Base-by-base conservation (phyloP, 208 protist genomes). In the Trypanosomatidae sp. region DNA sequence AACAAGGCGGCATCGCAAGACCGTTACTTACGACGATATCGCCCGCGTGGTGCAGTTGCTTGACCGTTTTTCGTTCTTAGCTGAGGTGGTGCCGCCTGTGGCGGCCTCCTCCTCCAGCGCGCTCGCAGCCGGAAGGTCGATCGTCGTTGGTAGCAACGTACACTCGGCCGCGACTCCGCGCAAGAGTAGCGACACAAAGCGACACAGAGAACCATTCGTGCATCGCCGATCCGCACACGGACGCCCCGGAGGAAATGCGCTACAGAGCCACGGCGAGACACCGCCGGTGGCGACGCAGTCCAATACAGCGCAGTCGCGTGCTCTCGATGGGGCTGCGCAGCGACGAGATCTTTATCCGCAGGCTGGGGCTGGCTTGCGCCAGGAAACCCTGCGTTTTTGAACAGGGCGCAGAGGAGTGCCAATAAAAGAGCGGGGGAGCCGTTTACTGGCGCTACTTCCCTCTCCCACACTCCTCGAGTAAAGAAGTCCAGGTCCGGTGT, bases 41-140 rank as follows among this genome's bases (percentile, higher is more conserved):
- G 82, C 87, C 0, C 80, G 79, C 44, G 81, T 86, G 41, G 86
- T 82, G 41, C 82, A 85, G 53, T 62, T 91, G 67, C 82, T 85
- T 69, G 91, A 96, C 59, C 87, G 89, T 19, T 96, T 90, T 60
- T 81, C 89, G 0, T 96, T 83, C 62, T 52, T 94, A 9, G 28
- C 80, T 0, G 86, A 90, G 8, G 73, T 93, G 13, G 68, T 94
- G 64, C 91, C 91, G 28, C 78, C 81, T 0, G 59, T 74, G 33
- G 43, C 64, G 3, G 22, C 69, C 17, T 52, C 65, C 25, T 52
- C 70, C n/a, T 36, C 70, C 4, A 44, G 58, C 43, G 0, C 65
- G 9, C 44, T 67, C 15, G 56, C 33, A 10, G 52, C 69, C 3
- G 71, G 67, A 28, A 65, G 33, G 60, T 50, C 70, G 17, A 76